phyloP scores from a whole-genome alignment of 208 protist species.

The Crithidia brevicula region DNA sequence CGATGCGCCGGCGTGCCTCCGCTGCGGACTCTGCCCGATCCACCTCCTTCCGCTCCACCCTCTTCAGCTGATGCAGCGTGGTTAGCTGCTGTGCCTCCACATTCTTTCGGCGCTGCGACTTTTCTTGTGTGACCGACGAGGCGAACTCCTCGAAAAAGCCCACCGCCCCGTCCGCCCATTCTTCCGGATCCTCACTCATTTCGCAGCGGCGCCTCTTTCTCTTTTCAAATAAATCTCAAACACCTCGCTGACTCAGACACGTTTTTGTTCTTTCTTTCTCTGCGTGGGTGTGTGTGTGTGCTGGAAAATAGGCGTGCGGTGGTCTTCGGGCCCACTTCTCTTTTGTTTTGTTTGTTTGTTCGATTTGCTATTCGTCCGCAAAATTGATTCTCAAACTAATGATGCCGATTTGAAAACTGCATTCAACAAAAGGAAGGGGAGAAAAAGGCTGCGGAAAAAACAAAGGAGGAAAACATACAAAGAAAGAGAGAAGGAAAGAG shows the following conservation, averaged over 20 bases:
- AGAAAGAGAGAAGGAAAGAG: slow-evolving; percentile 7
- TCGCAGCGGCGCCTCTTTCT: too few relatives aligned
- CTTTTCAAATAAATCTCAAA: too few relatives aligned
- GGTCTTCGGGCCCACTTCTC: neutral
- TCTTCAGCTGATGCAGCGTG: neutral
- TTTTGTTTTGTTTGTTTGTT: neutral
- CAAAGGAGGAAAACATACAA: slow-evolving; percentile 13
- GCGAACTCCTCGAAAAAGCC: slow-evolving; percentile 75
- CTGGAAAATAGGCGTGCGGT: neutral
- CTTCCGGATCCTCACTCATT: slow-evolving; percentile 25
- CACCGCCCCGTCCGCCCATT: slow-evolving; percentile 65
- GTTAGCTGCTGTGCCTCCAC: slow-evolving; percentile 39
- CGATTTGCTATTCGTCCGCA: neutral
- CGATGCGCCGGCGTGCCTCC: slow-evolving; percentile 63
- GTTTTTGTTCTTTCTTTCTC: neutral
- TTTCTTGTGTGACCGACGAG: slow-evolving; percentile 20
- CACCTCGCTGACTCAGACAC: too few relatives aligned
- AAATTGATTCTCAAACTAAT: too few relatives aligned
- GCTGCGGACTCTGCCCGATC: slow-evolving; percentile 41
- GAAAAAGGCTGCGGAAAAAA: slow-evolving; percentile 1
- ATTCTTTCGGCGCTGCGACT: slow-evolving; percentile 58
- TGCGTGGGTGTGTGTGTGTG: slow-evolving; percentile 18
- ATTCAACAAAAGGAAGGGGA: neutral
- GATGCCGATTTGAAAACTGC: neutral
- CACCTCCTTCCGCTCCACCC: slow-evolving; percentile 19